These are phyloP conservation scores for Teunomyces lycoperdinae DNA, from an alignment of 805 yeast species.

Conservation along the genomic window DNA sequence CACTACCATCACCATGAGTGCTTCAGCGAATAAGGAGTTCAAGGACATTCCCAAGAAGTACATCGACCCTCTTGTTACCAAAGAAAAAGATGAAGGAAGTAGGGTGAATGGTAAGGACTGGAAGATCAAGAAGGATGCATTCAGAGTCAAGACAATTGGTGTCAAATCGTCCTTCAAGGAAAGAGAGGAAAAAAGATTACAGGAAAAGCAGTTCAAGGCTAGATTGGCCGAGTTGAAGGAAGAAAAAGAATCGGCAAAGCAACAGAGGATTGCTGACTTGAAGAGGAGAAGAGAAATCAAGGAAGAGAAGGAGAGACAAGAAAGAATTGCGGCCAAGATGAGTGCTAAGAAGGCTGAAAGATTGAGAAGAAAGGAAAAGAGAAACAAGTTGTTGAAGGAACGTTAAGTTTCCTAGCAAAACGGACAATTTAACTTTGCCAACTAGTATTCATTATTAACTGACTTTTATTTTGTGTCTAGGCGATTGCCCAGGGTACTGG, in stretches of 20 bases:
- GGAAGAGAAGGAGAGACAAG: conserved; percentile 88
- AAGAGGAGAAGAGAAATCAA: conserved; percentile 76
- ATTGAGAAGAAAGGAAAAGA: conserved; percentile 85
- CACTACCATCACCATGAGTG: conserved; percentile 25
- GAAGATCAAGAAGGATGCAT: conserved; percentile 68
- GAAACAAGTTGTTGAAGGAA: conserved; percentile 89
- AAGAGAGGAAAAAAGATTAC: conserved; percentile 62
- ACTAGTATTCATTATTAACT: too few relatives aligned
- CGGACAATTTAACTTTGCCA: neutral
- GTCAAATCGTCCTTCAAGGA: conserved; percentile 60
- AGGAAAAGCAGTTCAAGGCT: conserved; percentile 64
- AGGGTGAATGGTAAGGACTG: conserved; percentile 68
- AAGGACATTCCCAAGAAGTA: conserved; percentile 35
- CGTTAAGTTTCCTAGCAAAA: conserved; percentile 44
- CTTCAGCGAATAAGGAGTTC: conserved; percentile 24
- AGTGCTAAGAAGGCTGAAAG: conserved; percentile 90
- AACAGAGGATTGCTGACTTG: conserved; percentile 50
- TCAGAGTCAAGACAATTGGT: conserved; percentile 61
- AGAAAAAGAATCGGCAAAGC: conserved; percentile 65
- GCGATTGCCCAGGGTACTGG: too few relatives aligned
- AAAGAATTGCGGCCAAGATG: conserved; percentile 79
- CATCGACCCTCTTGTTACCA: conserved; percentile 31
- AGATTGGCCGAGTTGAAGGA: conserved; percentile 71
- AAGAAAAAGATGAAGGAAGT: conserved; percentile 43
- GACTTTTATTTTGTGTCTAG: too few relatives aligned